Evolutionary conservation across 108 stramenopile genomes (phyloP), one percentile per base, ranked within the genome.

Genomic region (Conticribra guillardii): DNA sequence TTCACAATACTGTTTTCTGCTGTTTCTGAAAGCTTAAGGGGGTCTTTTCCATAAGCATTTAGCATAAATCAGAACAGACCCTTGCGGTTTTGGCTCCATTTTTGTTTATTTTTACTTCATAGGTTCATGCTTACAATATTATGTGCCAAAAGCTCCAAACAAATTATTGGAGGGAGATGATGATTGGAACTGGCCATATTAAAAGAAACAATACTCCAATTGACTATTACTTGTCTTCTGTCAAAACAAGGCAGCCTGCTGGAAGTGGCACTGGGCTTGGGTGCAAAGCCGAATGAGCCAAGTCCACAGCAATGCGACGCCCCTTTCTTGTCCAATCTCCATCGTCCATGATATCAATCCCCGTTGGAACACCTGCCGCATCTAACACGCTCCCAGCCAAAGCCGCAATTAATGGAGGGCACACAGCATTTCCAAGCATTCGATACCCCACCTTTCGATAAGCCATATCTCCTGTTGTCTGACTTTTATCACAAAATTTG

Each of bases 391-490:
- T 76, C 29, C 92, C 92, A 41, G 88, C 89, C 46, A 93, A 64
- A 24, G 83, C 83, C 8, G 92, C 89, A 62, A 93, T 79, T 22
- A 93, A 29, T 21, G 92, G 92, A 24, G 92, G 92, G 59, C 92
- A 93, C 0, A 93, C 92, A 32, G 92, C 86, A 74, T 93, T 93
- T 24, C 89, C 87, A 22, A 85, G 52, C 85, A 88, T 85, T 50
- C 78, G 68, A 45, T 83, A 85, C 15, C 44, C 50, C 65, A 79
- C 61, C 46, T 92, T 89, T 17, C 84, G 50, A 79, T 86, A 80
- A 5, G 85, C 88, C 88, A 86, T 87, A 23, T 84, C 80, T 26
- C 87, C 85, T 68, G 87, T 83, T 32, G 52, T 33, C 14, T 69
- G 46, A 27, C 44, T 55, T 37, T 50, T 64, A 56, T 63, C 34